These are phyloP conservation scores for Leishmania tarentolae DNA, from an alignment of 208 protist genomes.

Conservation along the genomic window DNA sequence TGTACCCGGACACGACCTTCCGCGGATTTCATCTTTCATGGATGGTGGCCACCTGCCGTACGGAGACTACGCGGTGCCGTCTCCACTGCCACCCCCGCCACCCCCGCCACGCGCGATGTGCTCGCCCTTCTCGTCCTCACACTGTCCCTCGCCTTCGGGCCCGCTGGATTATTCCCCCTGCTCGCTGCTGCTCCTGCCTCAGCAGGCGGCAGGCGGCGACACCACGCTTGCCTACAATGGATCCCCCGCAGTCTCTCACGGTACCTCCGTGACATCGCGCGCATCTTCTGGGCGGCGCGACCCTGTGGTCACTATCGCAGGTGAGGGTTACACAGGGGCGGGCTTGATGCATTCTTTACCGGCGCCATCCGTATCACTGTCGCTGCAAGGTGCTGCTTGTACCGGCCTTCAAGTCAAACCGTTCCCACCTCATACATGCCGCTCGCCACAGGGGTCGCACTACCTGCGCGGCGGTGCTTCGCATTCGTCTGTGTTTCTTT, in stretches of 20 bases:
- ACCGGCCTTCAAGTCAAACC: not conserved
- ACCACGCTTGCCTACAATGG: not conserved
- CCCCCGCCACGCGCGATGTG: not conserved
- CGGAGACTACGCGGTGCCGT: not conserved
- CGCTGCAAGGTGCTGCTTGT: not conserved
- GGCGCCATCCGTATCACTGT: not conserved
- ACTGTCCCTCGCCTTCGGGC: not conserved
- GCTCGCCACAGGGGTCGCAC: not conserved
- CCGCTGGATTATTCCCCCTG: not conserved
- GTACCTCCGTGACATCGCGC: not conserved
- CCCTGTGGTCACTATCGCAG: not conserved
- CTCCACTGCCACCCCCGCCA: not conserved
- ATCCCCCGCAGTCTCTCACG: not conserved
- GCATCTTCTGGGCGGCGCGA: not conserved
- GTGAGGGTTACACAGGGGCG: not conserved
- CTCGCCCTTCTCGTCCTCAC: not conserved
- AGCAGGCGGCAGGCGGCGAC: not conserved
- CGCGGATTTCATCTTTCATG: not conserved
- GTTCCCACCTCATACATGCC: not conserved
- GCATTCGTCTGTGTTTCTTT: constrained; percentile 6
- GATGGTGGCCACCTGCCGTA: not conserved
- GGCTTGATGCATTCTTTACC: not conserved
- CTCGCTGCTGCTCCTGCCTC: not conserved
- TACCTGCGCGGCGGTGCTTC: not conserved
- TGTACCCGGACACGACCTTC: not conserved